Evolutionary conservation across 306 rosid species (phyloP), one percentile per base, ranked within the genome.

Genomic region (Purshia tridentata): DNA sequence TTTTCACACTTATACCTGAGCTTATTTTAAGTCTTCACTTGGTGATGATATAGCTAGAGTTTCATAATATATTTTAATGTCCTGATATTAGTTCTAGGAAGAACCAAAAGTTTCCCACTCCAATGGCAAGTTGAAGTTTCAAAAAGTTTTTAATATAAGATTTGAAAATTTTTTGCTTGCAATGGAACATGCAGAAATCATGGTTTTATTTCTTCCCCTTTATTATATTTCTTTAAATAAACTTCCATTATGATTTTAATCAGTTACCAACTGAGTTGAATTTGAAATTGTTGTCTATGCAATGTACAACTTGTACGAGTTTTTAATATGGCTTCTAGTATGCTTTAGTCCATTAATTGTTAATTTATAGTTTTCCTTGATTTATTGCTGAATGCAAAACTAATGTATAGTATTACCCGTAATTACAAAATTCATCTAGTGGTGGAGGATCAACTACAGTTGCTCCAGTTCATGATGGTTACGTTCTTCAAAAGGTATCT

Each of bases 401-500:
- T 81, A 67, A 85, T 67, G 39, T 73, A 69, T 74, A 13, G 69
- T 79, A 58, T 81, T 69, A 49, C 1, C 71, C 42, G 35, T 53
- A 69, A 60, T 76, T 61, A 13, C 53, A 44, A 65, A 70, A 68
- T 77, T 72, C 45, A 35, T 65, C 63, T 84, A 94, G 99, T 69
- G 99, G 99, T 52, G 99, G 99, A 73, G 99, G 97, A 79, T 94
- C 99, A 50, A 94, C 96, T 39, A 91, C 97, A 57, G 87, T 94
- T 81, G 99, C 95, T 65, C 96, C 99, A 9, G 99, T 94, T 60
- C 97, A 91, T 82, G 99, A 94, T 81, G 99, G 99, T 61, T 94
- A 91, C 81, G 96, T 94, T 84, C 89, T 94, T 81, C 99, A 90
- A 77, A 94, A 94, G 96, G 99, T 94, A 86, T 40, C 67, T 35